Evolutionary conservation across 331 rosid species (phyloP), one percentile per base, ranked within the genome.

Genomic region (Cydonia oblonga): DNA sequence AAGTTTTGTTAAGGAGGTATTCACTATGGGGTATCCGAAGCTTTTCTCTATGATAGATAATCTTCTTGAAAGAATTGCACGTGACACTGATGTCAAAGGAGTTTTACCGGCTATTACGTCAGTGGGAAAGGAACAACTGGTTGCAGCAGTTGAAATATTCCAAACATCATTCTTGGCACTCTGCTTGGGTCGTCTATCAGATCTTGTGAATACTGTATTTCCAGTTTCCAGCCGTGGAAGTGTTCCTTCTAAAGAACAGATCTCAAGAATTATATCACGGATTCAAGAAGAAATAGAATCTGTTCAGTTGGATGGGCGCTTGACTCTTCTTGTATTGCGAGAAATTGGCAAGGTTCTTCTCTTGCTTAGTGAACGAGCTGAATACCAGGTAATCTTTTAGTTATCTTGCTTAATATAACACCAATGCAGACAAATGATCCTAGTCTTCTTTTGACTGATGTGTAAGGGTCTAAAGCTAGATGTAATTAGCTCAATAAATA

Each of bases 271-370:
- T 57, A 81, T 87, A 83, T 84, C 87, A 68, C 90, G 96, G 44
- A 86, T 95, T 66, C 97, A 91, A 80, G 97, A 95, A 79, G 99
- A 95, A 87, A 89, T 95, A 68, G 96, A 95, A 82, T 83, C 93
- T 81, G 99, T 89, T 84, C 98, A 91, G 86, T 28, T 88, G 83
- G 98, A 95, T 73, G 96, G 91, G 44, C 96, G 87, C 32, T 81
- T 95, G 78, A 95, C 99, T 51, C 99, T 95, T 84, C 97, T 95
- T 70, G 97, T 95, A 72, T 82, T 95, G 78, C 97, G 81, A 77
- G 97, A 95, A 86, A 90, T 91, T 81, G 96, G 99, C 83, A 95
- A 95, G 88, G 96, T 85, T 76, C 84, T 95, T 81, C 88, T 81
- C 54, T 88, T 91, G 66, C 87, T 95, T 19, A 87, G 97, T 12